Percentiles rank a stretch among this genome's conserved stretches.
Conservation (phyloP, 2,329 filamentous ascomycete genomes). For the Dothiorella sarmentorum region DNA sequence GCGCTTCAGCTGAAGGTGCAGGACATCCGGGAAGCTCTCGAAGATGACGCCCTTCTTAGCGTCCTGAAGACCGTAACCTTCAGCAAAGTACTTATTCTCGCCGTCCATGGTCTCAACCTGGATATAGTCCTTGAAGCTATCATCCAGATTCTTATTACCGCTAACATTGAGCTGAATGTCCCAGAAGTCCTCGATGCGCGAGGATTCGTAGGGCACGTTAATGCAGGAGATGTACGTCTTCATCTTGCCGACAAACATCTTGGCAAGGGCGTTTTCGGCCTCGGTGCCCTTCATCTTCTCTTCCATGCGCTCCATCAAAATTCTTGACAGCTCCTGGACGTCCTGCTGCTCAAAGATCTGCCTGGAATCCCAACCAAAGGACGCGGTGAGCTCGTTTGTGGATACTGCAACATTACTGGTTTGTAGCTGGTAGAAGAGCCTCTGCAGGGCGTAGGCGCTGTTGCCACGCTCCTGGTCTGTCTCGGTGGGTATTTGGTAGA, state of each 20-base stretch:
- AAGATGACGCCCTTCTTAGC: constrained; percentile 98
- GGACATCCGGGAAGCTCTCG: constrained; percentile 85
- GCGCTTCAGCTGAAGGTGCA: constrained; percentile 92
- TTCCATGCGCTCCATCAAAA: constrained; percentile 96
- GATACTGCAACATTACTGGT: constrained; percentile 79
- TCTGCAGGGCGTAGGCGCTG: constrained; percentile 89
- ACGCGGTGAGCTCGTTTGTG: constrained; percentile 90
- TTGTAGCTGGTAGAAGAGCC: constrained; percentile 92
- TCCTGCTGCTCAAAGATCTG: constrained; percentile 99
- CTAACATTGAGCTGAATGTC: constrained; percentile 96
- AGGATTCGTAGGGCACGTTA: constrained; percentile 96
- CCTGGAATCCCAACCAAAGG: constrained; percentile 96
- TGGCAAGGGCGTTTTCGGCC: constrained; percentile 81
- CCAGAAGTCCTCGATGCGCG: constrained; percentile 95
- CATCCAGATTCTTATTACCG: constrained; percentile 86
- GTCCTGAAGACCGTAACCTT: constrained; percentile 88
- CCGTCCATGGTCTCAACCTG: constrained; percentile 95
- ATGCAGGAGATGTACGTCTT: constrained; percentile 99
- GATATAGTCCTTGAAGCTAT: constrained; percentile 95
- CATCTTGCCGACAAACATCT: constrained; percentile 94
- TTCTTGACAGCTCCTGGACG: constrained; percentile 92
- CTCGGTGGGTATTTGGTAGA: constrained; percentile 95
- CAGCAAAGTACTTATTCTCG: constrained; percentile 96
- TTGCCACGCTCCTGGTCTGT: constrained; percentile 76
- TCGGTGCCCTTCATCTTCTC: constrained; percentile 97